Base-by-base conservation (phyloP, 495 filamentous ascomycete genomes). In the Bombardia bombarda region DNA sequence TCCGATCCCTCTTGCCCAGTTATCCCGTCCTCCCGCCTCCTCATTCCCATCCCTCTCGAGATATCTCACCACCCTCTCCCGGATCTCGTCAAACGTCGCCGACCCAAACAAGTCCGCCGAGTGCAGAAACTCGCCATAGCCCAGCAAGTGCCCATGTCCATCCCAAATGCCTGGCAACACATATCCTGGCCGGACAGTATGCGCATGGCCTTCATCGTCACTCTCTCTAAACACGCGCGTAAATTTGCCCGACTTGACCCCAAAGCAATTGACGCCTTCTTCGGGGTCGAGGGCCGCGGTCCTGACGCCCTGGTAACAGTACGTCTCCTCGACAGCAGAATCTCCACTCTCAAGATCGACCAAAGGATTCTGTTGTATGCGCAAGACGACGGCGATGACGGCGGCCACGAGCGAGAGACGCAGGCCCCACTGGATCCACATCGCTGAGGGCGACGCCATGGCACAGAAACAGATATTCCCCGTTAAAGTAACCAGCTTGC, bases 111-210 rank as follows among this genome's bases (percentile, higher is more conserved):
- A 51, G 42, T 75, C 67, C 1, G 75, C 79, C 25, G 70, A 74
- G 46, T 78, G 67, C 45, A 83, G 52, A 49, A 81, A 79, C 57
- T 84, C 78, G 16, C 80, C 80, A 53, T 80, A 82, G 46, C 66
- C 67, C 18, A 80, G 46, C 45, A 83, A 49, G 51, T 84, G 80
- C 0, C 78, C 80, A 44, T 84, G 80, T 0, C 75, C 78, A 44
- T 84, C 80, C 73, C 79, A 82, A 3, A 84, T 54, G 0, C 79
- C 80, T 0, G 80, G 80, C 34, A 80, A 57, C 1, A 69, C 73
- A 45, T 69, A 63, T 6, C 75, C 72, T 1, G 44, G 32, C 1
- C 3, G 10, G 33, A 31, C 16, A 1, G 24, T 19, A 9, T 30
- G 9, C 21, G 22, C 10, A 21, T 45, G 28, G 21, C 13, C 13